Conservation (phyloP, 805 yeast species). For the Brettanomyces sp. region DNA sequence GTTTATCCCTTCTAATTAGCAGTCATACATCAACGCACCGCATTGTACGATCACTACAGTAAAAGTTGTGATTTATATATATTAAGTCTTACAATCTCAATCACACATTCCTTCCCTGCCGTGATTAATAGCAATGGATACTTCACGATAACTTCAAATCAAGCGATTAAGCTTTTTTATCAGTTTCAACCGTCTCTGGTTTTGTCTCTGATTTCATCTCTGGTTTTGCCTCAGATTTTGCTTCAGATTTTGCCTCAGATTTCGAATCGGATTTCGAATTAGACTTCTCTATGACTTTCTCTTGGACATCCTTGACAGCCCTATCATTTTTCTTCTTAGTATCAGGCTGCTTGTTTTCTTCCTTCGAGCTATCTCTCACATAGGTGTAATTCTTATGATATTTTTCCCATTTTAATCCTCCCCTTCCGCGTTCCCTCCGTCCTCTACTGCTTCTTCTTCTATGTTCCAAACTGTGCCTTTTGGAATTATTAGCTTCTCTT, state of each 20-base stretch:
- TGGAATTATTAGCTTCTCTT: neutral
- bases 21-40: too few species aligned
- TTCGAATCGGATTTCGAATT: neutral
- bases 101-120: too few species aligned
- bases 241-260: neutral
- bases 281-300: neutral
- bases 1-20: too few species aligned
- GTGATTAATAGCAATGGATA: too few species aligned
- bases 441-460: slow-evolving; percentile 3
- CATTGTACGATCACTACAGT: too few species aligned
- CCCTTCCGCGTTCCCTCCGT: slow-evolving; percentile 8
- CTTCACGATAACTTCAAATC: too few species aligned
- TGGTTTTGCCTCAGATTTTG: neutral
- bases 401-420: neutral
- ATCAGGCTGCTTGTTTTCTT: neutral
- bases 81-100: too few species aligned
- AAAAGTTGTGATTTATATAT: too few species aligned
- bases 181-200: too few species aligned
- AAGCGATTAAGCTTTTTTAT: too few species aligned
- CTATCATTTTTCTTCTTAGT: neutral
- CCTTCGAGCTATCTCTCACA: neutral
- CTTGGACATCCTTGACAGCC: neutral
- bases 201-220: too few species aligned
- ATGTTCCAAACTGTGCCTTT: neutral
- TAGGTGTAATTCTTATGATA: neutral